Conservation (phyloP, 805 yeast genomes). For the Hanseniaspora osmophila region DNA sequence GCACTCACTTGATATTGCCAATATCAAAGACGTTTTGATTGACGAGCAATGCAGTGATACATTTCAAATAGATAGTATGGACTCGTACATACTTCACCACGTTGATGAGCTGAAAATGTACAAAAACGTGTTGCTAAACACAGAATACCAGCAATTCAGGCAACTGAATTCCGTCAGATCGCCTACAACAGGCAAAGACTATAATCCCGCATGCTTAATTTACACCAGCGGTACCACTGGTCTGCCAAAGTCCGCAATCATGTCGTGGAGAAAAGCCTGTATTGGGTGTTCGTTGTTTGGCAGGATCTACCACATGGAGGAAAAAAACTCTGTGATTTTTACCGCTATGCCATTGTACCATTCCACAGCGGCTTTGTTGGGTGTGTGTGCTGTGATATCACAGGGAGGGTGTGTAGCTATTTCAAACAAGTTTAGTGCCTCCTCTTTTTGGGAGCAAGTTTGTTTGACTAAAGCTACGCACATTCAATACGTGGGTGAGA, state of each 20-base stretch:
- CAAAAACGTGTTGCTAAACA: slow-evolving; percentile 25
- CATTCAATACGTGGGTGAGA: slow-evolving; percentile 89
- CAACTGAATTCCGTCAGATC: slow-evolving; percentile 46
- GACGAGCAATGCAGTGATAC: slow-evolving; percentile 61
- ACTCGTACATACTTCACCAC: slow-evolving; percentile 29
- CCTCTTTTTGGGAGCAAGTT: slow-evolving; percentile 83
- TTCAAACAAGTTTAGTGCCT: slow-evolving; percentile 69
- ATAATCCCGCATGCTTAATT: slow-evolving; percentile 54
- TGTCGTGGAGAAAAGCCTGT: slow-evolving; percentile 78
- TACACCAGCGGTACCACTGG: slow-evolving; percentile 95
- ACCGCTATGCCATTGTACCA: slow-evolving; percentile 95
- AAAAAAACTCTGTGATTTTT: slow-evolving; percentile 41
- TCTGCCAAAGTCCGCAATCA: slow-evolving; percentile 81
- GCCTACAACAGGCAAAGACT: slow-evolving; percentile 36
- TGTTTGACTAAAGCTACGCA: slow-evolving; percentile 57
- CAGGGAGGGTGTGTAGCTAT: slow-evolving; percentile 67
- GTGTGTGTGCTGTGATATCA: slow-evolving; percentile 54
- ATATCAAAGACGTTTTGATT: slow-evolving; percentile 48
- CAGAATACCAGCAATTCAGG: slow-evolving; percentile 32
- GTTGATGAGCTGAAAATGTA: slow-evolving; percentile 38
- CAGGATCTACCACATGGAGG: slow-evolving; percentile 44
- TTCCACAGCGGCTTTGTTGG: slow-evolving; percentile 82
- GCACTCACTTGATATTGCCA: slow-evolving; percentile 67
- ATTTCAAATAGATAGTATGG: slow-evolving; percentile 15
- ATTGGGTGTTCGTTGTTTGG: slow-evolving; percentile 63